A percentile compares a stretch with the other conserved stretches of the same genome.
Conservation (phyloP, 2,329 filamentous ascomycete genomes). For the Neofusicoccum laricinum region DNA sequence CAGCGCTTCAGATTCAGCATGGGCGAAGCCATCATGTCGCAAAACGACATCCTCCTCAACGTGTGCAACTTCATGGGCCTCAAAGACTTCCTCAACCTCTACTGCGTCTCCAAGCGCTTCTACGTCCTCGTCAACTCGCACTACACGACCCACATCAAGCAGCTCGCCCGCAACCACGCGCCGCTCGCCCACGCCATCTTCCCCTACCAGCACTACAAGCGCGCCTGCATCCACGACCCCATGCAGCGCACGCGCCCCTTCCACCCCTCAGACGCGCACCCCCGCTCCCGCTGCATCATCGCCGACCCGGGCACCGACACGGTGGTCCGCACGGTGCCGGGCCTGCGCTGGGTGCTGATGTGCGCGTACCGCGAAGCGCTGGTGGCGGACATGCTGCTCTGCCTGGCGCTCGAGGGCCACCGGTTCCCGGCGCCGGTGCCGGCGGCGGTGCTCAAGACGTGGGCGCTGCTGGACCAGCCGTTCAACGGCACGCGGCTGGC, state of each 20-base stretch:
- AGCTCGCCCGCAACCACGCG: constrained; percentile 54
- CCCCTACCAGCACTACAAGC: constrained; percentile 58
- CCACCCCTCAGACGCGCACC: neutral
- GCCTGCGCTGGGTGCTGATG: constrained; percentile 67
- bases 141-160: constrained; percentile 55
- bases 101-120: constrained; percentile 39
- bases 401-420: constrained; percentile 61
- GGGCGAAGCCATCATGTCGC: constrained; percentile 33
- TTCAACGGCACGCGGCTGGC: constrained; percentile 55
- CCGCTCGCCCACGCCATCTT: constrained; percentile 59
- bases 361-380: constrained; percentile 46
- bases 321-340: constrained; percentile 55
- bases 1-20: constrained; percentile 26
- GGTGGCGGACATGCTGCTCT: constrained; percentile 54
- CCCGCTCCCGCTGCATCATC: neutral
- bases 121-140: constrained; percentile 41
- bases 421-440: constrained; percentile 39
- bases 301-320: neutral
- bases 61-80: constrained; percentile 29
- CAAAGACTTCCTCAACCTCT: constrained; percentile 28
- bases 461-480: constrained; percentile 68
- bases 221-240: constrained; percentile 61
- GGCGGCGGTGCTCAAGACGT: constrained; percentile 59
- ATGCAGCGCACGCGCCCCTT: constrained; percentile 40
- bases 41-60: constrained; percentile 36